Base-by-base conservation (phyloP, 1,284 basidiomycete genomes). In the Lignosus rhinocerotis region DNA sequence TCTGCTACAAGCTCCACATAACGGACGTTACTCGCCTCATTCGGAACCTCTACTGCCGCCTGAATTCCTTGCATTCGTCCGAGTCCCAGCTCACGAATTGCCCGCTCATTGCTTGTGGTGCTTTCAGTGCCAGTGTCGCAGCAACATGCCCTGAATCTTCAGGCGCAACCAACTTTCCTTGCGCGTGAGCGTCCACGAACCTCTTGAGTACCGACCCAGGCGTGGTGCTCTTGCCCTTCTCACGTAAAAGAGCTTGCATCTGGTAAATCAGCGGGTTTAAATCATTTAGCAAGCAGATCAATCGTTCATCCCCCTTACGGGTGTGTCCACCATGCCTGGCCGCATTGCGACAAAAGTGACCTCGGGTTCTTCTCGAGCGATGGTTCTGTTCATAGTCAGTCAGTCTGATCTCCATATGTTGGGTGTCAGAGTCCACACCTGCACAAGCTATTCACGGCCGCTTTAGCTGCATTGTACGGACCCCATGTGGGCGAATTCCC, bases 271-370 rank as follows among this genome's bases (percentile, higher is more conserved):
- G 11, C 19, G n/a, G n/a, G n/a, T n/a, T n/a, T 33, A 21, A 17
- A 32, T 56, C 39, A 60, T 38, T 25, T 49, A 32, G 17, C 19
- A 21, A 8, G 7, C 5, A 4, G 1, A 34, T 38, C 3, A 17
- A 14, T 31, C 6, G 41, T n/a, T n/a, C n/a, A 17, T 10, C 25
- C 25, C 25, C 4, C 79, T 59, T 68, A 90, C 91, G 39, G 72
- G 72, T 5, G 90, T 93, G 62, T 94, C 87, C 10, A 96, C 92
- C 71, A 88, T 89, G 17, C 94, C 94, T 0, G 94, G 94, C 0
- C 93, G 83, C 1, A 96, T 66, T 6, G 93, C 88, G 32, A 96
- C 80, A 11, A 83, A 85, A 2, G 84, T 80, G n/a, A 96, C 74
- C 19, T 79, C 75, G 3, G 85, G 81, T 70, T 96, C 93, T 72